Evolutionary conservation across 169 alveolate genomes (phyloP), one percentile per base, ranked within the genome.

Genomic region (Amoebophrya sp.): DNA sequence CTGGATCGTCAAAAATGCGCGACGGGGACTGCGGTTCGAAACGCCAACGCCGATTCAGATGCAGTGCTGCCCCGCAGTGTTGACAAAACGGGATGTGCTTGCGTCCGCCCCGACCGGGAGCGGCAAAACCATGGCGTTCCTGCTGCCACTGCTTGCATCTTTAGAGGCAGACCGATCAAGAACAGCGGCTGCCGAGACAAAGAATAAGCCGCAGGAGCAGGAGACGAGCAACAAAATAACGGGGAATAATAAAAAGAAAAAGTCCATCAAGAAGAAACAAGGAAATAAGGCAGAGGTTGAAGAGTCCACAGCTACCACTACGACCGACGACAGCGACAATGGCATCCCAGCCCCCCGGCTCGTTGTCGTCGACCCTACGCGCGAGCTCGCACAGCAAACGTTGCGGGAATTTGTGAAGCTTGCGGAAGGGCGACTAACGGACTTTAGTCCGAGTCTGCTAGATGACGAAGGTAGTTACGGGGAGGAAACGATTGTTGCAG

Each of bases 61-160:
- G 35, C 32, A 66, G 35, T 66, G 83, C 83, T 7, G 32, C 0
- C 83, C 83, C 7, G 83, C 35, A 66, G 18, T 66, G 1, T 66
- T 95, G 77, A 92, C 95, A 53, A 95, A 95, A 40, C 95, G 94
- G 77, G 95, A 95, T 93, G 93, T 96, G 40, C 94, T 97, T 40
- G 97, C 96, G 33, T 92, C 95, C 89, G 96, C 98, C 35, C 97
- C 97, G 47, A 97, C 98, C 0, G 98, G 98, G 23, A 93, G 96
- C 53, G 98, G 98, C 40, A 97, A 97, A 93, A 96, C 97, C 33
- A 92, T 97, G 25, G 95, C 97, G 29, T 97, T 95, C 91, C 91
- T 97, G 77, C 94, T 96, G 35, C 98, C 98, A 0, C 93, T 96
- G 0, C 88, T 97, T 23, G 77, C 94, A 0, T 89, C 41, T 29